Percentiles rank a stretch among this genome's conserved stretches.
These are phyloP conservation scores for Sporothrix mexicana DNA, from an alignment of 2,329 filamentous ascomycete genomes.

Conservation along the genomic window DNA sequence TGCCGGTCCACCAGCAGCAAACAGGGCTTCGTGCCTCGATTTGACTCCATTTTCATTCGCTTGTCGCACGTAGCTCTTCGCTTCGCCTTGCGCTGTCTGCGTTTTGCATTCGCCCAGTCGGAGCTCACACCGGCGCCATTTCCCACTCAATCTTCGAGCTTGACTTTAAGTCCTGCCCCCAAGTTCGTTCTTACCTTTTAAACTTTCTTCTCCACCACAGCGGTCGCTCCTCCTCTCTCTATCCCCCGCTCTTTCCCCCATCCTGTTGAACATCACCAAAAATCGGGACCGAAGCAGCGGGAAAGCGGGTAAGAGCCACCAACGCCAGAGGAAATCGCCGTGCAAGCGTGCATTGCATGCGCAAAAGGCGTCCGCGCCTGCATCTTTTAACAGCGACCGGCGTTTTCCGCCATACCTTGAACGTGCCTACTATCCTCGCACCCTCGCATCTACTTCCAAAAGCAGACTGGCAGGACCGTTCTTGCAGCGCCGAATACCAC, in stretches of 20 bases:
- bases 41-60: not conserved
- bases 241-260: constrained; percentile 1
- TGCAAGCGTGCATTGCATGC: not conserved
- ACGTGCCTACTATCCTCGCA: not conserved
- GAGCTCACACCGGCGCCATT: constrained; percentile 9
- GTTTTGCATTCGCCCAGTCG: constrained; percentile 10
- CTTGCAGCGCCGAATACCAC: not conserved
- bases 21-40: not conserved
- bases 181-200: too few relatives aligned
- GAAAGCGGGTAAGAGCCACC: not conserved
- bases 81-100: not conserved
- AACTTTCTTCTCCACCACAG: constrained; percentile 10
- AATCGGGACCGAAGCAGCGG: not conserved
- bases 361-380: not conserved
- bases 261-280: constrained; percentile 7
- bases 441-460: constrained; percentile 24
- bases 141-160: too few relatives aligned
- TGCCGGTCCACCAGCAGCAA: not conserved
- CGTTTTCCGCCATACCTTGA: not conserved
- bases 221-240: not conserved
- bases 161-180: too few relatives aligned
- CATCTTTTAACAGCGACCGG: not conserved
- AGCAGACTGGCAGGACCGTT: not conserved
- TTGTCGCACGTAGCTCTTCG: not conserved
- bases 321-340: not conserved